phyloP scores from a whole-genome alignment of 2,329 filamentous ascomycete species.

The Colletotrichum musicola region DNA sequence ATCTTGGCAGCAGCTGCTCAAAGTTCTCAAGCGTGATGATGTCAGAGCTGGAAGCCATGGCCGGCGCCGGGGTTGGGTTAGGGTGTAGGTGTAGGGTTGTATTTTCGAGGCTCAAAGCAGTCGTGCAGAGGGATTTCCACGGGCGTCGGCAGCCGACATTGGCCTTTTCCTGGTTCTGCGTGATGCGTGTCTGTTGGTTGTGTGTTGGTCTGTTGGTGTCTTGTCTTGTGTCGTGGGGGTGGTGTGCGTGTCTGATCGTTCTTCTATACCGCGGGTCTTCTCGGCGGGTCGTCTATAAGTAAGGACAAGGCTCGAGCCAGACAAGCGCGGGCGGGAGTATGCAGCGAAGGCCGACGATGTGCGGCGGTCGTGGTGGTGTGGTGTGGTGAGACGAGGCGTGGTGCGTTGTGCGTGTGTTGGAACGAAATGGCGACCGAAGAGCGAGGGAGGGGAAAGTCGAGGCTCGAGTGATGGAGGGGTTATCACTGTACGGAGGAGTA shows the following conservation, averaged over 20 bases:
- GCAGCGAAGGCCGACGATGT: background rate
- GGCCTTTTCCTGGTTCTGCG: background rate
- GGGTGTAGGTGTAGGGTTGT: constrained; percentile 13
- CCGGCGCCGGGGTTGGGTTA: constrained; percentile 4
- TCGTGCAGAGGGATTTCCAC: constrained; percentile 25
- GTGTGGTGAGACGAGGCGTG: background rate
- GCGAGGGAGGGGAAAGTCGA: background rate
- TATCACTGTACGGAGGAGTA: no score
- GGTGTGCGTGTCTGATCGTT: no score
- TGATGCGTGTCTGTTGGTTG: background rate
- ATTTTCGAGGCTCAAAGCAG: constrained; percentile 32
- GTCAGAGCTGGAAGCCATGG: constrained; percentile 47
- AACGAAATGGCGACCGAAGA: background rate
- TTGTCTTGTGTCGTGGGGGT: background rate
- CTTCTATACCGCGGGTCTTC: no score
- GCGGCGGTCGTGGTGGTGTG: background rate
- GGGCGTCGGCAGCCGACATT: constrained; percentile 32
- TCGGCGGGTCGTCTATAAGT: background rate
- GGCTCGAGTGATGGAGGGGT: no score
- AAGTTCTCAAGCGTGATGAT: constrained; percentile 67
- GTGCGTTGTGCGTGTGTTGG: background rate
- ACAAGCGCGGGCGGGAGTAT: background rate
- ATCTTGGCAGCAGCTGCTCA: constrained; percentile 60
- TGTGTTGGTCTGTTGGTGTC: background rate
- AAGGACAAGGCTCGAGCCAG: background rate